Evolutionary conservation across 306 rosid species (phyloP).

Genomic region (Carpinus viminea): DNA sequence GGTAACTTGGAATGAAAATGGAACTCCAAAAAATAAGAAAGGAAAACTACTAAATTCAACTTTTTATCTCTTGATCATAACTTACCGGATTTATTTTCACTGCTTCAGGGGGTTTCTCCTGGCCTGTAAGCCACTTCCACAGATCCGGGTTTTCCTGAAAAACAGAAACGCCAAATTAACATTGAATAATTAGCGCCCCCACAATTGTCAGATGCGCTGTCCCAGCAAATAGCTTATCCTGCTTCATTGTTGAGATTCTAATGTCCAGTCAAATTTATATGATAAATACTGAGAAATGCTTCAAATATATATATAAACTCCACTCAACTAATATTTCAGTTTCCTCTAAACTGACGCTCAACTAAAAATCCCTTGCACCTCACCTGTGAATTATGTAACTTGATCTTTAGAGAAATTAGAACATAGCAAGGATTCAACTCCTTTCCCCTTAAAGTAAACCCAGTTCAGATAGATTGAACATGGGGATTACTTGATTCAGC

Average conservation of each 20-base stretch:
- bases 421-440: slow-evolving; percentile 1
- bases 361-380: background rate
- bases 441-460: background rate
- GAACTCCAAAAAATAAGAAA: slow-evolving; percentile 5
- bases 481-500: slow-evolving; percentile 1
- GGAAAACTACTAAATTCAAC: slow-evolving; percentile 15
- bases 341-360: no score
- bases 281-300: background rate
- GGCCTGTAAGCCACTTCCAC: slow-evolving; percentile 90
- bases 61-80: slow-evolving; percentile 20
- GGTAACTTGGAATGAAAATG: slow-evolving; percentile 24
- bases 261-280: background rate
- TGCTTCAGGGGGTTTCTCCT: slow-evolving; percentile 76
- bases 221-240: no score
- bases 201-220: no score
- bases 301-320: background rate
- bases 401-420: background rate
- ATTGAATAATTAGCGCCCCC: background rate
- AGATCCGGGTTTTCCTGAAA: slow-evolving; percentile 88
- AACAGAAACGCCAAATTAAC: slow-evolving; percentile 21
- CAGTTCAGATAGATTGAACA: background rate
- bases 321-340: no score
- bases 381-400: background rate
- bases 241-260: no score
- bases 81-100: slow-evolving; percentile 72